Evolutionary conservation across 2,329 filamentous ascomycete genomes (phyloP).

Genomic region (Aspergillus sp.): DNA sequence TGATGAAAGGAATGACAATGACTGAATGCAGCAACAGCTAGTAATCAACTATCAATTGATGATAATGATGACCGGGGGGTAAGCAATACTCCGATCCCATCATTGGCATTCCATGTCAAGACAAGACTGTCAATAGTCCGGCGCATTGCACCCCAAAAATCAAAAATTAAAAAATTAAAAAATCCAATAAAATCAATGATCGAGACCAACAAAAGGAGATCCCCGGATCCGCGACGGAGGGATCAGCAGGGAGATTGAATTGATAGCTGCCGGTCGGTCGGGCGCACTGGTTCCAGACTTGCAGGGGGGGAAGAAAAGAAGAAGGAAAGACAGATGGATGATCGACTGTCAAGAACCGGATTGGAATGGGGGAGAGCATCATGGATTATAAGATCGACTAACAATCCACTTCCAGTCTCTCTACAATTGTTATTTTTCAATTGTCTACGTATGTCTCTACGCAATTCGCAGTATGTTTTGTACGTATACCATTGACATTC

Average conservation of each 20-base stretch:
- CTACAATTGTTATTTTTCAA: too few species aligned
- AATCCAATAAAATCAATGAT: neutral
- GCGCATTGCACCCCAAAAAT: neutral
- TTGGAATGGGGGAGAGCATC: neutral
- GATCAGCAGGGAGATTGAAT: slow-evolving; percentile 12
- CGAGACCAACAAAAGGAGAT: slow-evolving; percentile 1
- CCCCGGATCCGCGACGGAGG: slow-evolving; percentile 17
- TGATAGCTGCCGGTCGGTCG: neutral
- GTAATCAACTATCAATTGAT: neutral
- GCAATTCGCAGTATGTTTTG: neutral
- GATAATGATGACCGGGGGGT: neutral
- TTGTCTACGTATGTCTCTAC: neutral
- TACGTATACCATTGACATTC: too few species aligned
- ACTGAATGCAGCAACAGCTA: neutral
- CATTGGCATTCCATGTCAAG: neutral
- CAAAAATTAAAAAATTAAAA: neutral
- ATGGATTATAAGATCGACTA: neutral
- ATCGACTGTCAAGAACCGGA: neutral
- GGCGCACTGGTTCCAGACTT: slow-evolving; percentile 15
- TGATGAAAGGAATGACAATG: too few species aligned
- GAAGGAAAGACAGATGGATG: neutral
- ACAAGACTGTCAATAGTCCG: neutral
- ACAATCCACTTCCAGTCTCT: neutral
- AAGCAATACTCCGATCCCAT: neutral
- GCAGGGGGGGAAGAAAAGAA: neutral